Base-by-base conservation (phyloP, 2,329 filamentous ascomycete species). In the Cladosporium halotolerans region DNA sequence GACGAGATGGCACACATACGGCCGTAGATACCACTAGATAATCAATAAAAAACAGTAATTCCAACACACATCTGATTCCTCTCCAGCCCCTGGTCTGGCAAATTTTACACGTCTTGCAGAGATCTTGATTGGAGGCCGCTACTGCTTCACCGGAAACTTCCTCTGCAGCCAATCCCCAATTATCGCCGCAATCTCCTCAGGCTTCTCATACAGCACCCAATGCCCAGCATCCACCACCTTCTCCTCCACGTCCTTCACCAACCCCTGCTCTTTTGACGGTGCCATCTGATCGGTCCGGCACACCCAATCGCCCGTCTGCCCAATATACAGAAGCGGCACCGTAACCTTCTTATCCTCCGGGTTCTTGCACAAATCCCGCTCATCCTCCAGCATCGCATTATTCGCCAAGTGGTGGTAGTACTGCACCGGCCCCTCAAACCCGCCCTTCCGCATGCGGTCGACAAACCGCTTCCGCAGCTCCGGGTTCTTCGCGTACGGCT, bases 301-400 rank as follows among this genome's bases (percentile, higher is more conserved):
- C 0, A 71, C 70, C n/a, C 63, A 57, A 56, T 72, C 70, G 7
- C 66, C 50, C 4, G 55, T 66, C 31, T 62, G 60, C 0, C 63
- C 66, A 47, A 73, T 62, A 39, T 66, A 73, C 36, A 73, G 54
- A 43, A 66, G 49, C 1, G 72, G 72, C 31, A 73, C 69, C 18
- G 63, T 65, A 13, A 71, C 68, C 19, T 60, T 59, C 23, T 60
- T 63, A 13, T 68, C 67, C 23, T 62, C 54, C 43, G 68, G 34
- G 10, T 39, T 62, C n/a, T 63, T 34, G 32, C 67, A 59, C 57
- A 52, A 43, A 28, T 8, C 43, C 45, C 40, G 57, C 60, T 52
- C 63, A 42, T 66, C 64, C 46, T 64, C 60, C 2, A 65, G 38
- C 59, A 62, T 64, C 1, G 61, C 61, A 43, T 65, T 64, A 7